Percentiles rank a stretch among this genome's conserved stretches.
phyloP scores from a whole-genome alignment of 139 green algal genomes.

The Klebsormidium nitens region DNA sequence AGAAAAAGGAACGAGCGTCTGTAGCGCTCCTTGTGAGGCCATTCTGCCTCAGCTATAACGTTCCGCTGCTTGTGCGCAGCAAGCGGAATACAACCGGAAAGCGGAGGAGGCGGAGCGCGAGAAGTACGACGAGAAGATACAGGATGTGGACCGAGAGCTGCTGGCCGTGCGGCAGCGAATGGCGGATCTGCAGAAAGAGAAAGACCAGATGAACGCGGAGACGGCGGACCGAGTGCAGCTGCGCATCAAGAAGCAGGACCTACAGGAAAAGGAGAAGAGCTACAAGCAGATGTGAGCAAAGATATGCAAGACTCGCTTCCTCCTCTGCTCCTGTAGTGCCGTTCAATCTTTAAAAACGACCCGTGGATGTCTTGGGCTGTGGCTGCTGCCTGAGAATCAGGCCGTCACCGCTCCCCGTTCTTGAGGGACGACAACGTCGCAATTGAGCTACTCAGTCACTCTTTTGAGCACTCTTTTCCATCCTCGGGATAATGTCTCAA shows the following conservation, averaged over 20 bases:
- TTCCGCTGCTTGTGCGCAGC: no score
- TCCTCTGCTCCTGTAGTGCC: neutral
- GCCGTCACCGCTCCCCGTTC: no score
- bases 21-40: no score
- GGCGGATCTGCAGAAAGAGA: slow-evolving; percentile 39
- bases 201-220: slow-evolving; percentile 43
- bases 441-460: no score
- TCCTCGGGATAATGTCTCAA: no score
- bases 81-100: neutral
- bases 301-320: neutral
- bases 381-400: no score
- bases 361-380: no score
- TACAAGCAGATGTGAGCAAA: slow-evolving; percentile 18
- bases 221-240: slow-evolving; percentile 31
- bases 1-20: no score
- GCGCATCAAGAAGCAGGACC: slow-evolving; percentile 38
- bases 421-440: no score
- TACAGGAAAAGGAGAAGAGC: slow-evolving; percentile 30
- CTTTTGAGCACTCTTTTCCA: no score
- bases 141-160: slow-evolving; percentile 19
- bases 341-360: neutral
- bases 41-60: no score
- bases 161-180: slow-evolving; percentile 24
- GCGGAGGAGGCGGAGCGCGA: neutral
- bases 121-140: slow-evolving; percentile 15